phyloP scores from a whole-genome alignment of 108 stramenopile species.

The Cyclotella choctawhatcheeana region DNA sequence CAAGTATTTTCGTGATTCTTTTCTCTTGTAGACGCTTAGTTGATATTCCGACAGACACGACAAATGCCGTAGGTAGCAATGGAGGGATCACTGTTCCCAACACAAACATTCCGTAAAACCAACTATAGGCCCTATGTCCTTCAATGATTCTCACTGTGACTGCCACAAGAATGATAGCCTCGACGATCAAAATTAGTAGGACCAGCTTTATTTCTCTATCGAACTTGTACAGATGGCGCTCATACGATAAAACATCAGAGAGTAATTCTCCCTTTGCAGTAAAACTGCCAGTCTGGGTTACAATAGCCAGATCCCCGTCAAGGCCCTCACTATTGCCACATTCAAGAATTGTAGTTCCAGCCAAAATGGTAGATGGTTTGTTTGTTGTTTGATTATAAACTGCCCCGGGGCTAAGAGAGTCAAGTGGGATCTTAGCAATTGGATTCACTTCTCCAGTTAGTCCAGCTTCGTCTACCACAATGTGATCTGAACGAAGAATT shows the following conservation, averaged over 20 bases:
- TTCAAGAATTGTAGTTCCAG: conserved; percentile 67
- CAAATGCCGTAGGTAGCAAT: conserved; percentile 67
- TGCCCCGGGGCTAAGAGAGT: conserved; percentile 28
- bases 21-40: conserved; percentile 57
- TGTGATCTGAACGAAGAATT: conserved; percentile 34
- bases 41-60: conserved; percentile 67
- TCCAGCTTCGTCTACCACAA: conserved; percentile 67
- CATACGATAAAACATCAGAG: conserved; percentile 62
- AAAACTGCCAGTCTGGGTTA: conserved; percentile 63
- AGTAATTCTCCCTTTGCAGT: conserved; percentile 70
- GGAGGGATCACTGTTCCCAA: conserved; percentile 17
- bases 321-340: conserved; percentile 30
- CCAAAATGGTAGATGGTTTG: conserved; percentile 65
- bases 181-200: conserved; percentile 50
- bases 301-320: conserved; percentile 54
- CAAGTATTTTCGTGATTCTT: no score
- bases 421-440: conserved; percentile 56
- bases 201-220: conserved; percentile 68
- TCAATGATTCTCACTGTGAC: conserved; percentile 47
- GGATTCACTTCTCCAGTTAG: conserved; percentile 71
- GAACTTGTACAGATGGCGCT: conserved; percentile 73
- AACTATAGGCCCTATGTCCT: conserved; percentile 57
- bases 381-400: conserved; percentile 36
- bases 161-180: conserved; percentile 50
- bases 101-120: conserved; percentile 32